Conservation (phyloP, 352 stramenopile species). For the Phytophthora sp. region DNA sequence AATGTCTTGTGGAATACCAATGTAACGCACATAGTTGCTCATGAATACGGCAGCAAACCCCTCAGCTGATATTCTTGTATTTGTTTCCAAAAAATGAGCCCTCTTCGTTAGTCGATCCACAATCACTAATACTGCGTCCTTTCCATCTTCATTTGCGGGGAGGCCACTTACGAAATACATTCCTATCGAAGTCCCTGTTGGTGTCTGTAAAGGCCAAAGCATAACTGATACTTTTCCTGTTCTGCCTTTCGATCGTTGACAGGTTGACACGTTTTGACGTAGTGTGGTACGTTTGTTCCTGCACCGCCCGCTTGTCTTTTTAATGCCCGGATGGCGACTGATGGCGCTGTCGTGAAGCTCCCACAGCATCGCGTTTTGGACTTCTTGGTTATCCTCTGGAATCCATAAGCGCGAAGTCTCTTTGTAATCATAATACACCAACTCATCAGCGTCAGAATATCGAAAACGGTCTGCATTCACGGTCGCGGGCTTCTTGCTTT, state of each 20-base stretch:
- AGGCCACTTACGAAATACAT: slow-evolving; percentile 27
- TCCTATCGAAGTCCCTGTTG: slow-evolving; percentile 8
- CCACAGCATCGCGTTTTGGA: neutral
- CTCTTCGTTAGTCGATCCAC: slow-evolving; percentile 14
- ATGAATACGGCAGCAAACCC: neutral
- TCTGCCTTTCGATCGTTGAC: slow-evolving; percentile 10
- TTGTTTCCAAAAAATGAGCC: slow-evolving; percentile 8
- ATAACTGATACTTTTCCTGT: neutral
- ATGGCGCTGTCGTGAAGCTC: neutral
- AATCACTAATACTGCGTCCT: slow-evolving; percentile 8
- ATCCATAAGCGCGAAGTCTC: no score
- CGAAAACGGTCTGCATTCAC: no score
- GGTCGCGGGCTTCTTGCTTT: no score
- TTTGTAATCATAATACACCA: no score
- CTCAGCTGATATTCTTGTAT: neutral
- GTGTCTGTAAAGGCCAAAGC: neutral
- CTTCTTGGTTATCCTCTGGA: neutral
- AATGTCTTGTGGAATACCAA: slow-evolving; percentile 6
- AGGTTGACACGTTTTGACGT: neutral
- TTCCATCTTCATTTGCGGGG: no score
- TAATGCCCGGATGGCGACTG: neutral
- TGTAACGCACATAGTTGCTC: slow-evolving; percentile 6
- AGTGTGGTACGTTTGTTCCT: no score
- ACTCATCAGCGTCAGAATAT: no score
- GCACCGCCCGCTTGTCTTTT: neutral